Evolutionary conservation across 2,329 filamentous ascomycete genomes (phyloP).

Genomic region (Claviceps lovelessii): DNA sequence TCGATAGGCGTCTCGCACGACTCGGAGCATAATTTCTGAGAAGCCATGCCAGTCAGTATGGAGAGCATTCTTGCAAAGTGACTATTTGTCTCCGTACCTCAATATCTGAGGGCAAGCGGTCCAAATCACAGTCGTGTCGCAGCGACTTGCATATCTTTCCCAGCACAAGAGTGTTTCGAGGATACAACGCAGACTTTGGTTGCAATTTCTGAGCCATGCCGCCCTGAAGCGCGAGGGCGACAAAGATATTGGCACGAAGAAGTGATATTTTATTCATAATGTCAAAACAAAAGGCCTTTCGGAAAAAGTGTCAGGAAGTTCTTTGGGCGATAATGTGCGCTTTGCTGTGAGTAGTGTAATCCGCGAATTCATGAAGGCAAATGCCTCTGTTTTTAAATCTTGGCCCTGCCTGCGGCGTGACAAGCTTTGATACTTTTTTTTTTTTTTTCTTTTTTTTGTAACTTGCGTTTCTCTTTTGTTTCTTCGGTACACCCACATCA

Average conservation of each 20-base stretch:
- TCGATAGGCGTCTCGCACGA: conserved; percentile 5
- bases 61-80: neutral
- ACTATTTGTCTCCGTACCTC: neutral
- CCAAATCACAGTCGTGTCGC: conserved; percentile 2
- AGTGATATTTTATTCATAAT: conserved; percentile 1
- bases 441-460: too few relatives aligned
- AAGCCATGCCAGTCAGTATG: neutral
- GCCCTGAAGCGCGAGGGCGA: neutral
- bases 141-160: conserved; percentile 5
- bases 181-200: neutral
- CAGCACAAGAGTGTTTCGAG: conserved; percentile 1
- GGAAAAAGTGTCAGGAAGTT: neutral
- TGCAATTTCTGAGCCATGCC: conserved; percentile 1
- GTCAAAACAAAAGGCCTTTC: neutral
- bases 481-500: neutral
- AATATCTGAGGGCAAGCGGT: conserved; percentile 1
- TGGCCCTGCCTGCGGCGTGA: neutral
- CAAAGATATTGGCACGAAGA: neutral
- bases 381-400: neutral
- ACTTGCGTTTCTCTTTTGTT: too few relatives aligned
- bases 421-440: neutral
- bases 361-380: neutral
- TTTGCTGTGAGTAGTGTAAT: neutral
- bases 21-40: conserved; percentile 2
- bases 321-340: neutral